These are phyloP conservation scores for Podaxis pistillaris DNA, from an alignment of 768 basidiomycete genomes.

Conservation along the genomic window DNA sequence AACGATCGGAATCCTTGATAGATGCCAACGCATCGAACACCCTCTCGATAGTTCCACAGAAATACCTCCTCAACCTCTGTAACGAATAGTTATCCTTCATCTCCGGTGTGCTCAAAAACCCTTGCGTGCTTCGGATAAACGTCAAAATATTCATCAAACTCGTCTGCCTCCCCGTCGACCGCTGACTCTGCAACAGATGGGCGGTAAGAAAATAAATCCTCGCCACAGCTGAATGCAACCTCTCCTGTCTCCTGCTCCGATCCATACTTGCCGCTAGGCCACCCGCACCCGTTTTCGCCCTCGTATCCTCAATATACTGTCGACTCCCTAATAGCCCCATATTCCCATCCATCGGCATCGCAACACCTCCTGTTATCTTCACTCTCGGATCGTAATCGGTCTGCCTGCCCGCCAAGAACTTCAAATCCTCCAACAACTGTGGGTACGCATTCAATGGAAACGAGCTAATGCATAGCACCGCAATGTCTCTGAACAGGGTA, in stretches of 20 bases:
- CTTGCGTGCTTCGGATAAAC: conserved; percentile 81
- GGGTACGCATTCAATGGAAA: conserved; percentile 78
- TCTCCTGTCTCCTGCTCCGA: conserved; percentile 70
- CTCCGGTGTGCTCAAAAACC: conserved; percentile 70
- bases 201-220: conserved; percentile 88
- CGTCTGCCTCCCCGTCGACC: conserved; percentile 65
- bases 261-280: conserved; percentile 41
- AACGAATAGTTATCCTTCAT: conserved; percentile 74
- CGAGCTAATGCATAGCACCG: conserved; percentile 85
- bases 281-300: conserved; percentile 44
- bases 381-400: conserved; percentile 74
- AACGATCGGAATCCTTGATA: conserved; percentile 73
- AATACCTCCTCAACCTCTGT: conserved; percentile 83
- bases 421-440: conserved; percentile 81
- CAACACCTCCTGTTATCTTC: conserved; percentile 31
- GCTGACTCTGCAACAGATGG: conserved; percentile 67
- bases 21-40: conserved; percentile 75
- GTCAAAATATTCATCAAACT: conserved; percentile 79
- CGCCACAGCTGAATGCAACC: conserved; percentile 81
- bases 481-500: conserved; percentile 78
- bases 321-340: conserved; percentile 41
- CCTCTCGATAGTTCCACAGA: conserved; percentile 86
- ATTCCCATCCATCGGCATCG: conserved; percentile 37
- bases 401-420: conserved; percentile 74
- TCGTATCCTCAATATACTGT: conserved; percentile 64